Base-by-base conservation (phyloP, 2,329 filamentous ascomycete genomes). In the Hymenoscyphus infarciens region DNA sequence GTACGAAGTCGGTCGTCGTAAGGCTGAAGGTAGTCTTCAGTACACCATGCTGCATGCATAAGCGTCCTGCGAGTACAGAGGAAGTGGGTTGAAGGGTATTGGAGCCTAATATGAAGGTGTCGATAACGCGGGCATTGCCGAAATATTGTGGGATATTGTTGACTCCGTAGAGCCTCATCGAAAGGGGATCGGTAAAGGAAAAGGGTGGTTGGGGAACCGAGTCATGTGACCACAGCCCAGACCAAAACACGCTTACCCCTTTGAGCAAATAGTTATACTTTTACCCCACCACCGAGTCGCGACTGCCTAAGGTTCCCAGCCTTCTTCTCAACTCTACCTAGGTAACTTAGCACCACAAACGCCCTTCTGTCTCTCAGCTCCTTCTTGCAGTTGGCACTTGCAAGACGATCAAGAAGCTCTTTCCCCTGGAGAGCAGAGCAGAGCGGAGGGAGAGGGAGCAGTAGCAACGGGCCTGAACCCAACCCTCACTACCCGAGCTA, bases 21-120 rank as follows among this genome's bases (percentile, higher is more conserved):
- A 49, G 42, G 42, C 42, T 49, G 42, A 49, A 49, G 42, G n/a
- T 22, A 49, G 42, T 49, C 42, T 49, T 49, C 16, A 19, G 42
- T 49, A 49, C 42, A 22, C 25, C n/a, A 22, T 49, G n/a, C 42
- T 49, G 42, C 42, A 49, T 49, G 42, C 42, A 49, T 49, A 49
- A 49, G 42, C 42, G 42, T 49, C n/a, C 19, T 49, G 42, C n/a
- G 10, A 22, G 42, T 25, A 8, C n/a, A 22, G 16, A 19, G 16
- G 42, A 49, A 22, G 42, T 49, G 19, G 42, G 42, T 22, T 22
- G n/a, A 22, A 49, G n/a, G 19, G 42, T 19, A 49, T 22, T 49
- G 42, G n/a, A 49, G 42, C 42, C 42, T 49, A 49, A 49, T 49
- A 49, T 25, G 19, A 19, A 19, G 10, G 6, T 49, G 19, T 22